Evolutionary conservation across 2,329 filamentous ascomycete species (phyloP), one percentile per base, ranked within the genome.

Genomic region (Aspergillus viridinutans): DNA sequence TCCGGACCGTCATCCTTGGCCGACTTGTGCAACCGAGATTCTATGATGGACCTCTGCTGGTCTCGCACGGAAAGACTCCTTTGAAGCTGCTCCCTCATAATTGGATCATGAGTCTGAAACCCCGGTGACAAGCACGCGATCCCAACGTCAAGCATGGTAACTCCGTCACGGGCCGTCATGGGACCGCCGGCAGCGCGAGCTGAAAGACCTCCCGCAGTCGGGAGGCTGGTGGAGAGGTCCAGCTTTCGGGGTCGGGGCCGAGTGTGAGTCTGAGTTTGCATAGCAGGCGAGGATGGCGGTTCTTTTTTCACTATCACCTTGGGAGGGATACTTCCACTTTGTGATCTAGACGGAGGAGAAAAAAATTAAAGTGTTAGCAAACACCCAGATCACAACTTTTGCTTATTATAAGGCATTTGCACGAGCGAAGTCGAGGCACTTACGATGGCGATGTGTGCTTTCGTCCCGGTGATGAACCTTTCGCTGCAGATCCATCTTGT

Each of bases 281-380:
- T 85, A 61, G 89, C 89, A 54, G 93, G 93, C 49, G 93, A 97
- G 45, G 89, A 79, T 12, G 77, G 85, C 35, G 92, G 92, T 75
- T 99, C 94, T 76, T 97, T 97, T 81, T 97, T 97, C 58, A 99
- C 92, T 62, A 96, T 83, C 61, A 97, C 95, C 77, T 90, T 92
- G 43, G 90, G 90, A 58, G 81, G 76, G 52, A 81, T 73, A 73
- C 78, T 75, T 72, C 82, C 80, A 76, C 65, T 69, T 54, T 70
- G 71, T 3, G 69, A 71, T 32, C 68, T 70, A 51, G 40, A 25
- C 43, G 47, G 29, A 28, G 49, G 10, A 14, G 32, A 26, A 20
- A 29, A 9, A 12, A 38, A n/a, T 17, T 17, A 38, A 51, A 28
- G 58, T 43, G 58, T 67, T 58, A 56, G 62, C 58, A 55, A 63